A percentile compares a stretch with the other conserved stretches of the same genome.
These are phyloP conservation scores for Lichtheimia ramosa DNA, from an alignment of 371 early-diverging fungal species.

Conservation along the genomic window DNA sequence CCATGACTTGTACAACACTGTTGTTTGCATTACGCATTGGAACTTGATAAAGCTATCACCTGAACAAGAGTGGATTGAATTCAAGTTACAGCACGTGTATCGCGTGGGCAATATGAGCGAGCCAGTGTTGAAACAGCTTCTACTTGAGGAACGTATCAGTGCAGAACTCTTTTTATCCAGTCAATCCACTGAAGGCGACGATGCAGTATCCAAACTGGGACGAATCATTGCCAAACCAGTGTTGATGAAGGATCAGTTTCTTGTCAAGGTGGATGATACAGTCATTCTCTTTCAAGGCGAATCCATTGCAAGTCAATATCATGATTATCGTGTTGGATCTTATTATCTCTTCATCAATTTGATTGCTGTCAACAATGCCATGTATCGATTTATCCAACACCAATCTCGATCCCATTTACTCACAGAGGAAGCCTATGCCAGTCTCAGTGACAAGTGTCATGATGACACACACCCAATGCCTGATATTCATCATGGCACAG, in stretches of 20 bases:
- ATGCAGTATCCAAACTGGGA: background rate
- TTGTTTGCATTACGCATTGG: slow-evolving; percentile 15
- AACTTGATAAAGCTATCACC: slow-evolving; percentile 5
- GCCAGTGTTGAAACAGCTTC: background rate
- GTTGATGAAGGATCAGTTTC: slow-evolving; percentile 7
- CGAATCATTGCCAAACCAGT: background rate
- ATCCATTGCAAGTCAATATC: slow-evolving; percentile 7
- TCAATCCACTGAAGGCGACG: background rate
- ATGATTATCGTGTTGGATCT: slow-evolving; percentile 4
- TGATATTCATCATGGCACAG: slow-evolving; percentile 6
- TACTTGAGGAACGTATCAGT: background rate
- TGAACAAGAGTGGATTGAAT: slow-evolving; percentile 8
- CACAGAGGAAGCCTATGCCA: background rate
- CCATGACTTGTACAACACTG: background rate
- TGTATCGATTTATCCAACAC: background rate
- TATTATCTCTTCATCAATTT: slow-evolving; percentile 14
- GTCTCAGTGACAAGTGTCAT: background rate
- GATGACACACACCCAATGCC: background rate
- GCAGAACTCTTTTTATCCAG: background rate
- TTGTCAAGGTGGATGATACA: slow-evolving; percentile 7
- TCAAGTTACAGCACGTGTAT: slow-evolving; percentile 7
- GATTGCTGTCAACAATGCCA: background rate
- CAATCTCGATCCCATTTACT: background rate
- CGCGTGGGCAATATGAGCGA: background rate
- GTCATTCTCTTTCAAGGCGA: slow-evolving; percentile 20